Conservation (phyloP, 164 flowering plant species). For the Berberis thunbergii region DNA sequence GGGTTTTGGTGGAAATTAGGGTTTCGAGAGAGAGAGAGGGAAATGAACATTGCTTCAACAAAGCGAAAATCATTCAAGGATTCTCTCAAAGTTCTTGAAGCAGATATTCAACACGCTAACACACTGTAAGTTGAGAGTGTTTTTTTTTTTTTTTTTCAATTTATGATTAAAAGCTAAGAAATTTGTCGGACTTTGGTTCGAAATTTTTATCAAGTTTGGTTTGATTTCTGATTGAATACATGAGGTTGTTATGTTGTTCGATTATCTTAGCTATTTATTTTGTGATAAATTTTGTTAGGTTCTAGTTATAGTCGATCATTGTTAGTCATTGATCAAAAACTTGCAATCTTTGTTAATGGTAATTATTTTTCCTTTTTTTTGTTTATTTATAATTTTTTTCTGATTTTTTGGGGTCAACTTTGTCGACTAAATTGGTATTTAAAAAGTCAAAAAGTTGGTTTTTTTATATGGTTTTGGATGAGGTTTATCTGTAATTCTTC, state of each 20-base stretch:
- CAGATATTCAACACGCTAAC: slow-evolving; percentile 81
- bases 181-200: neutral
- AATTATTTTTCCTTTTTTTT: too few relatives aligned
- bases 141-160: neutral
- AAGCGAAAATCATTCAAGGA: slow-evolving; percentile 81
- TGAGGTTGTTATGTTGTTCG: neutral
- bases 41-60: slow-evolving; percentile 31
- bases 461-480: neutral
- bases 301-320: too few relatives aligned
- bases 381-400: neutral
- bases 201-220: neutral
- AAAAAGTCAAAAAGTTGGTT: neutral
- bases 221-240: neutral
- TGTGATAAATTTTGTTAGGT: neutral
- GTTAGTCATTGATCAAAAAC: too few relatives aligned
- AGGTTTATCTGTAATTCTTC: neutral
- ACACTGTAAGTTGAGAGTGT: slow-evolving; percentile 43
- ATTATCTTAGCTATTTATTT: neutral
- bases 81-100: slow-evolving; percentile 69
- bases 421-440: neutral
- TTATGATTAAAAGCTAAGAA: neutral
- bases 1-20: slow-evolving; percentile 1
- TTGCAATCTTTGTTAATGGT: too few relatives aligned
- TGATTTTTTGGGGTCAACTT: neutral
- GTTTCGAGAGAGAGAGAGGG: slow-evolving; percentile 6